phyloP scores from a whole-genome alignment of 169 alveolate species.

The Perkinsus olseni region DNA sequence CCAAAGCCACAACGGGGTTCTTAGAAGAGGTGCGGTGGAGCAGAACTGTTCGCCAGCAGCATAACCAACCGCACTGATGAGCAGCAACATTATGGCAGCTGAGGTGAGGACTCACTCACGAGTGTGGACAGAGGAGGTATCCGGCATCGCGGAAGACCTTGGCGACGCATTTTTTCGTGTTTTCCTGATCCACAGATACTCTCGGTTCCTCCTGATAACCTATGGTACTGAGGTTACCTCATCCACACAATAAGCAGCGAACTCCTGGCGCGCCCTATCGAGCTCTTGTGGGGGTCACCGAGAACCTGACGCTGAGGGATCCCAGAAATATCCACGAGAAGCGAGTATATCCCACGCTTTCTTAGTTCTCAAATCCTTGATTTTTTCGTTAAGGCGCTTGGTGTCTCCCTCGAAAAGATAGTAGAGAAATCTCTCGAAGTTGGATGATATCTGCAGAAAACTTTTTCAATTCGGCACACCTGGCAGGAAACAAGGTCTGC shows the following conservation, averaged over 20 bases:
- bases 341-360: background rate
- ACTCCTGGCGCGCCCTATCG: background rate
- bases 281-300: background rate
- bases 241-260: background rate
- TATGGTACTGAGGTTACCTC: background rate
- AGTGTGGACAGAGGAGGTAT: background rate
- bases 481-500: background rate
- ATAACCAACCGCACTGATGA: background rate
- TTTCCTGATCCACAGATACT: background rate
- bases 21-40: background rate
- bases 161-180: background rate
- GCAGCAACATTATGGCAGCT: background rate
- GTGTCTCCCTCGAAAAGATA: background rate
- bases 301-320: background rate
- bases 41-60: background rate
- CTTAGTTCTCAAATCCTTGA: background rate
- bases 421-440: conserved; percentile 25
- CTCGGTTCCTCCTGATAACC: background rate
- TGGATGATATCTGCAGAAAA: conserved; percentile 10
- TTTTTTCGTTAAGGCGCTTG: background rate
- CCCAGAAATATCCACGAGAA: background rate
- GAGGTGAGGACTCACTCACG: background rate
- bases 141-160: background rate
- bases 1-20: background rate
- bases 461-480: too few species aligned